Evolutionary conservation across 257 asterid species (phyloP), one percentile per base, ranked within the genome.

Genomic region (Solanum habrochaites): DNA sequence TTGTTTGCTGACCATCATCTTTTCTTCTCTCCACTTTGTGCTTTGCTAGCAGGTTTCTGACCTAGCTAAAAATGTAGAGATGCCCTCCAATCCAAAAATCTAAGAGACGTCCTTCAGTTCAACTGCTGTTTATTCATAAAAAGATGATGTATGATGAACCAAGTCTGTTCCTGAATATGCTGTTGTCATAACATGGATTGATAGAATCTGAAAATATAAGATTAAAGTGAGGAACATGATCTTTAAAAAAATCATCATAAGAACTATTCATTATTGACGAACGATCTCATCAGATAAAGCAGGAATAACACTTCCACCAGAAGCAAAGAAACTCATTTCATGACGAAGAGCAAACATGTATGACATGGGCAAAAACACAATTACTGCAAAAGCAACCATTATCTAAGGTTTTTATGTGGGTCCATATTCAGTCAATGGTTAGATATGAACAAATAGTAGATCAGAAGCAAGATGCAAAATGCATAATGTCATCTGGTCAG

Each of bases 1-100:
- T 82, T 94, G 98, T 86, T 90, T 96, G 96, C 90, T 93, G 93
- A 96, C 90, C 96, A 92, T 91, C 87, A 88, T 95, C 31, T 81
- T 81, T 49, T 49, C 67, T 81, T 49, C 31, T 81, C 35, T 81
- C 42, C 45, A 49, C 85, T 81, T 81, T 49, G 85, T 16, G 21
- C 37, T 81, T 49, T 31, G 45, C 70, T 18, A 18, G 29, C 45
- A 11, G 45, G 70, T 40, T 64, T 21, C 29, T 31, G 20, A 49
- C 16, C 85, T 29, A 20, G 31, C 43, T 16, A 81, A 47, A 80
- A 47, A 27, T 29, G 45, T 81, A 31, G 5, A 81, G 85, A 49
- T 47, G 31, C 69, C 42, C 67, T 18, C 85, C 85, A 47, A 80
- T 80, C 67, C 66, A 49, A 47, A 80, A 47, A 27, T 29, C 45